phyloP scores from a whole-genome alignment of 2,329 filamentous ascomycete species.

The Clonostachys sp. region DNA sequence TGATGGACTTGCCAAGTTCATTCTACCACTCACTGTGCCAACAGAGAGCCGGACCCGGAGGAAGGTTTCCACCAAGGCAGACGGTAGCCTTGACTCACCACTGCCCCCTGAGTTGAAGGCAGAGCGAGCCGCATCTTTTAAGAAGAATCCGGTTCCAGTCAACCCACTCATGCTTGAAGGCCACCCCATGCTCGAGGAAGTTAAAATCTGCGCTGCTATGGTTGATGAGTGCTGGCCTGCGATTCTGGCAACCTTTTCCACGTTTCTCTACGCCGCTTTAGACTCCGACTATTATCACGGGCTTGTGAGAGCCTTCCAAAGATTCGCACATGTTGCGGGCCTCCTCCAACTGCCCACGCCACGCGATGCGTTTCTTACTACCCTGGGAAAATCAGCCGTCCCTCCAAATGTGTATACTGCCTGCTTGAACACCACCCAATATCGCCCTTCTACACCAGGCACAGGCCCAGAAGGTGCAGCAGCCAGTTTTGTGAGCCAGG shows the following conservation, averaged over 20 bases:
- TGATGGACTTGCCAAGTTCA: slow-evolving; percentile 88
- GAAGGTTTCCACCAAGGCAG: slow-evolving; percentile 37
- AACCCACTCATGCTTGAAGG: slow-evolving; percentile 77
- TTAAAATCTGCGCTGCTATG: slow-evolving; percentile 74
- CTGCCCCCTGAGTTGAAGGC: slow-evolving; percentile 14
- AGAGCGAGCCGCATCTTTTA: slow-evolving; percentile 58
- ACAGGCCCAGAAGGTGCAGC: slow-evolving; percentile 42
- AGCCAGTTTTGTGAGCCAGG: slow-evolving; percentile 63
- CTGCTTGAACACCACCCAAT: slow-evolving; percentile 45
- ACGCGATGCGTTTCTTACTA: slow-evolving; percentile 90
- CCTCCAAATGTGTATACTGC: slow-evolving; percentile 71
- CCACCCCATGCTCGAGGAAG: slow-evolving; percentile 65
- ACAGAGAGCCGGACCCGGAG: slow-evolving; percentile 56
- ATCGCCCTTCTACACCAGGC: slow-evolving; percentile 31
- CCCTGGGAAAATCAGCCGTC: slow-evolving; percentile 86
- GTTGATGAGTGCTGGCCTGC: slow-evolving; percentile 95
- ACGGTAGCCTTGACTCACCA: slow-evolving; percentile 34
- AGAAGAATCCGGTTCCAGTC: slow-evolving; percentile 71
- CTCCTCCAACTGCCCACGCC: slow-evolving; percentile 80
- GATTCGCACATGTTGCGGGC: slow-evolving; percentile 91
- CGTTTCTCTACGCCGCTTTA: slow-evolving; percentile 85
- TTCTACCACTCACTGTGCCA: slow-evolving; percentile 84
- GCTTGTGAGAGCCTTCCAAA: slow-evolving; percentile 88
- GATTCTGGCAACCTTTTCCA: slow-evolving; percentile 89
- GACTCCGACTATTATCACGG: slow-evolving; percentile 93